These are phyloP conservation scores for Glycine latifolia DNA, from an alignment of 306 rosid genomes.

Conservation along the genomic window DNA sequence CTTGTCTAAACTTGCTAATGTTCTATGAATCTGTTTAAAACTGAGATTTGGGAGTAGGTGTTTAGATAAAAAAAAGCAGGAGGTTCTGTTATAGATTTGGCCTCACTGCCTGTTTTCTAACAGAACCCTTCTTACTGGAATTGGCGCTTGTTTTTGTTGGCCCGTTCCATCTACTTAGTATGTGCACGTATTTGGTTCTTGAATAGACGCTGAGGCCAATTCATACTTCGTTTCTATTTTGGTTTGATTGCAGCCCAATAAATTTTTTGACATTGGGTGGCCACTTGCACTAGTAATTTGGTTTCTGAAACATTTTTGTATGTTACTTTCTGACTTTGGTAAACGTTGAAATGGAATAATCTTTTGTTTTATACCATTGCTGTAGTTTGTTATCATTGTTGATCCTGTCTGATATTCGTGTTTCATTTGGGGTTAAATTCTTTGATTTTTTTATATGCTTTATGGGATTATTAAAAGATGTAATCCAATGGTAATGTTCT, in stretches of 20 bases:
- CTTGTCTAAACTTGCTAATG: constrained; percentile 46
- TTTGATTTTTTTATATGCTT: background rate
- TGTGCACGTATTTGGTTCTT: constrained; percentile 28
- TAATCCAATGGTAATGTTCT: too few species aligned
- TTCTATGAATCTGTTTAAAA: constrained; percentile 40
- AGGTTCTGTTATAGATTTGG: constrained; percentile 50
- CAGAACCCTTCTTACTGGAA: constrained; percentile 66
- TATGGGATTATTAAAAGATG: too few species aligned
- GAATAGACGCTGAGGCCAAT: constrained; percentile 40
- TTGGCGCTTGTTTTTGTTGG: constrained; percentile 70
- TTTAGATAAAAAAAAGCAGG: constrained; percentile 51
- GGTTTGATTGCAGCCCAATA: constrained; percentile 48
- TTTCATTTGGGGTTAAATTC: background rate
- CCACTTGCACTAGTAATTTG: constrained; percentile 30
- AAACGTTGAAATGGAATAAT: constrained; percentile 19
- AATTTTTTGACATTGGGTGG: constrained; percentile 52
- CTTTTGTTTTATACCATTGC: background rate
- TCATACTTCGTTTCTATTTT: constrained; percentile 26
- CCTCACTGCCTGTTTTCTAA: constrained; percentile 46
- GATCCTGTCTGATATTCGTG: background rate
- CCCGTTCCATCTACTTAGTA: constrained; percentile 55
- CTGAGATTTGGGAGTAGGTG: constrained; percentile 38
- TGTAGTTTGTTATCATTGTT: background rate
- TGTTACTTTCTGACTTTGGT: background rate
- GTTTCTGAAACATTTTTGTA: constrained; percentile 10